Conservation (phyloP, 2,329 filamentous ascomycete genomes). For the Fusarium armeniacum region DNA sequence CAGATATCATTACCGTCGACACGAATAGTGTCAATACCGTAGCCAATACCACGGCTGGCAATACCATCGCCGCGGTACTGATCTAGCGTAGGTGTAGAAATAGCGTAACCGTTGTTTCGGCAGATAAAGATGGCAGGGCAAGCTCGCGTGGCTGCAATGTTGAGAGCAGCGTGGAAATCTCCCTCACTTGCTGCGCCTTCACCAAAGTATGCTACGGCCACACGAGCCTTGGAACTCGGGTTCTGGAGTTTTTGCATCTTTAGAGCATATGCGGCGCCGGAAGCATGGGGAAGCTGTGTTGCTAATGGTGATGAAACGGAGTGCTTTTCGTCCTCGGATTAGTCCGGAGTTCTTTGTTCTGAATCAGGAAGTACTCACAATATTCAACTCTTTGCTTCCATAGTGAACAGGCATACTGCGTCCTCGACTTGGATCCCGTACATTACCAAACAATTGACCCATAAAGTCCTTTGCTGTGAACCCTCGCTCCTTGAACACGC, state of each 20-base stretch:
- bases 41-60: slow-evolving; percentile 86
- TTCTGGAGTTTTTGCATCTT: slow-evolving; percentile 84
- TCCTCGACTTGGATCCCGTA: slow-evolving; percentile 81
- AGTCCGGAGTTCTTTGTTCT: slow-evolving; percentile 4
- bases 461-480: slow-evolving; percentile 92
- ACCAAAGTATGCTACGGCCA: slow-evolving; percentile 89
- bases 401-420: slow-evolving; percentile 99
- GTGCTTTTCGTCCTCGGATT: slow-evolving; percentile 65
- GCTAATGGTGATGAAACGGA: slow-evolving; percentile 87
- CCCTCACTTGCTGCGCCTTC: slow-evolving; percentile 92
- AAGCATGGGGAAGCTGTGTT: slow-evolving; percentile 90
- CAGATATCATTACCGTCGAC: slow-evolving; percentile 97
- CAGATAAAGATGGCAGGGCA: slow-evolving; percentile 92
- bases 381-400: slow-evolving; percentile 84
- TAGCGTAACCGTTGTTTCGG: slow-evolving; percentile 93
- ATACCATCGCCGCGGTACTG: slow-evolving; percentile 95
- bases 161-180: slow-evolving; percentile 91
- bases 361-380: slow-evolving; percentile 67
- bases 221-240: slow-evolving; percentile 74
- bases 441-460: slow-evolving; percentile 93
- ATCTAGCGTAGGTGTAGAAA: slow-evolving; percentile 88
- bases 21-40: slow-evolving; percentile 93
- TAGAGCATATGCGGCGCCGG: slow-evolving; percentile 87
- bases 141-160: slow-evolving; percentile 90
- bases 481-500: slow-evolving; percentile 89